Evolutionary conservation across 305 asterid genomes (phyloP), one percentile per base, ranked within the genome.

Genomic region (Plantago coronopus): DNA sequence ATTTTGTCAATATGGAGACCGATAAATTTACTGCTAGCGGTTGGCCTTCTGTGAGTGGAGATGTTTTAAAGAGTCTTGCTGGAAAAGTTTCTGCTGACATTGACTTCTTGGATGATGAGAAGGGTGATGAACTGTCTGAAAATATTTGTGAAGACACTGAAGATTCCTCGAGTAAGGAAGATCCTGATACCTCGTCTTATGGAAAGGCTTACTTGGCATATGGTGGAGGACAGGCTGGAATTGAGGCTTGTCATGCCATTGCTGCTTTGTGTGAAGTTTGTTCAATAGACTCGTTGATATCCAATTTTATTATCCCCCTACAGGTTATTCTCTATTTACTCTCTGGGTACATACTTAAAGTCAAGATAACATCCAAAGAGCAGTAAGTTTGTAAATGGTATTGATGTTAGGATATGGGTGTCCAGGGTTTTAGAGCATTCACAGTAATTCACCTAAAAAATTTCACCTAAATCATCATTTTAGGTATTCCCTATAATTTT

Each of bases 41-140:
- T 57, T 94, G 99, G 99, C 99, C 99, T 58, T 89, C 97, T 54
- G 83, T 84, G 57, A 73, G 96, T 65, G 97, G 96, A 50, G 91
- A 79, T 75, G 86, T 78, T 74, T 77, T 94, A 74, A 94, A 77
- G 77, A 70, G 64, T 73, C 90, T 94, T 71, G 88, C 99, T 37
- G 93, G 93, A 66, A 89, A 79, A 76, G 84, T 84, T 73, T 85
- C 97, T 65, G 83, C 85, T 9, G 96, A 89, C 64, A 75, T 69
- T 72, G 88, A 84, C 63, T 65, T 79, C 63, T 55, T 76, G 50
- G 82, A 79, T 72, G 95, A 78, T 54, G 79, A 72, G 19, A 76
- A 44, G 51, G 77, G 72, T 29, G 90, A 80, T 60, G 86, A 80
- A 69, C 61, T 70, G 37, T 40, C 56, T 42, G 85, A 70, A 50